Conservation (phyloP, 2,329 filamentous ascomycete species). For the Chrysosporium keratinophilum region DNA sequence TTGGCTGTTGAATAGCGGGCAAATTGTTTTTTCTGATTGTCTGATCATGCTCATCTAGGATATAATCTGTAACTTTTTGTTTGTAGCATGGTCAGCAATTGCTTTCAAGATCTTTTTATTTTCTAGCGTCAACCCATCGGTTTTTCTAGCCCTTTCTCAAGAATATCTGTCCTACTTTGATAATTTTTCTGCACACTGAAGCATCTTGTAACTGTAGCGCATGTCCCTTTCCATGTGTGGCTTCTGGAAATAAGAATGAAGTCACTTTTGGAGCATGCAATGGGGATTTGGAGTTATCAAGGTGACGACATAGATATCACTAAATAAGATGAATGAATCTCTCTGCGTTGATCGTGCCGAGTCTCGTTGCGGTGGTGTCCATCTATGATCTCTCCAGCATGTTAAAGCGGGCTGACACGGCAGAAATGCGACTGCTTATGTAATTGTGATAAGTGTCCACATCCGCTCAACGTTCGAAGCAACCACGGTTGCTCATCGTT, state of each 20-base stretch:
- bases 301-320: neutral
- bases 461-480: conserved; percentile 1
- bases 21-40: neutral
- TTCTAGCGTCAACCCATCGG: neutral
- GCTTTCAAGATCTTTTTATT: neutral
- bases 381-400: neutral
- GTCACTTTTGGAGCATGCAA: neutral
- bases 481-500: conserved; percentile 7
- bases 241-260: neutral
- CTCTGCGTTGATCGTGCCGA: neutral
- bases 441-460: conserved; percentile 11
- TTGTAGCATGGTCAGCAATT: neutral
- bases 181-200: neutral
- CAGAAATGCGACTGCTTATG: neutral
- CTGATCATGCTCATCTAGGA: neutral
- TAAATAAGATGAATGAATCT: neutral
- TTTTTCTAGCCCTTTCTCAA: neutral
- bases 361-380: too few species aligned
- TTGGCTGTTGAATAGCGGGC: neutral
- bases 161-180: neutral
- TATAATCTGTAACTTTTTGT: conserved; percentile 3
- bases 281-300: neutral
- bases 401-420: neutral
- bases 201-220: neutral
- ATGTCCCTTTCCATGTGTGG: too few species aligned